Percentiles rank a stretch among this genome's conserved stretches.
phyloP scores from a whole-genome alignment of 345 rosid species.

The Nephelium lappaceum region DNA sequence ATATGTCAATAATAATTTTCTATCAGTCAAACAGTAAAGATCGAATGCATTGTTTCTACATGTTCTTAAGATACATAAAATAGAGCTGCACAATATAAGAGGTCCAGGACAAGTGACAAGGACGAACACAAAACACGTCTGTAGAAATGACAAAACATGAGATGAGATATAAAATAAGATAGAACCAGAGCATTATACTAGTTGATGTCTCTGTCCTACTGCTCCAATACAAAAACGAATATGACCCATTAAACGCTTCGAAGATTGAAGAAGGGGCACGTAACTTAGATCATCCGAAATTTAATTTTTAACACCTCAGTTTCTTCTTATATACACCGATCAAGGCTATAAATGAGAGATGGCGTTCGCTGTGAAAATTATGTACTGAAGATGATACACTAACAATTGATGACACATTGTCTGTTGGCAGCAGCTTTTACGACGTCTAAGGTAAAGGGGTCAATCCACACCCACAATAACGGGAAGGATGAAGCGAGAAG shows the following conservation, averaged over 20 bases:
- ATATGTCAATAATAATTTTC: neutral
- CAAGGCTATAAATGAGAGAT: slow-evolving; percentile 12
- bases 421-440: slow-evolving; percentile 52
- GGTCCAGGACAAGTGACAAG: neutral
- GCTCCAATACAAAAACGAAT: slow-evolving; percentile 5
- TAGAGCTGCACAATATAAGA: slow-evolving; percentile 2
- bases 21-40: neutral
- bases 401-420: slow-evolving; percentile 76
- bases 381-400: slow-evolving; percentile 7
- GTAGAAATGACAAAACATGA: neutral
- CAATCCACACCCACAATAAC: slow-evolving; percentile 95
- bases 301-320: neutral
- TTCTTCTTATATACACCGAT: slow-evolving; percentile 28
- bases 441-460: slow-evolving; percentile 70
- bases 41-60: slow-evolving; percentile 1
- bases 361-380: neutral
- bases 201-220: neutral
- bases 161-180: neutral
- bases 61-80: neutral
- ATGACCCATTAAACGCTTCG: slow-evolving; percentile 5
- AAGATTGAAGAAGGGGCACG: neutral
- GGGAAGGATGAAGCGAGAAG: slow-evolving; percentile 98
- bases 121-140: neutral
- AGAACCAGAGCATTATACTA: neutral
- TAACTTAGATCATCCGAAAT: neutral